Evolutionary conservation across 2,329 filamentous ascomycete species (phyloP), one percentile per base, ranked within the genome.

Genomic region (Aureobasidium sp.): DNA sequence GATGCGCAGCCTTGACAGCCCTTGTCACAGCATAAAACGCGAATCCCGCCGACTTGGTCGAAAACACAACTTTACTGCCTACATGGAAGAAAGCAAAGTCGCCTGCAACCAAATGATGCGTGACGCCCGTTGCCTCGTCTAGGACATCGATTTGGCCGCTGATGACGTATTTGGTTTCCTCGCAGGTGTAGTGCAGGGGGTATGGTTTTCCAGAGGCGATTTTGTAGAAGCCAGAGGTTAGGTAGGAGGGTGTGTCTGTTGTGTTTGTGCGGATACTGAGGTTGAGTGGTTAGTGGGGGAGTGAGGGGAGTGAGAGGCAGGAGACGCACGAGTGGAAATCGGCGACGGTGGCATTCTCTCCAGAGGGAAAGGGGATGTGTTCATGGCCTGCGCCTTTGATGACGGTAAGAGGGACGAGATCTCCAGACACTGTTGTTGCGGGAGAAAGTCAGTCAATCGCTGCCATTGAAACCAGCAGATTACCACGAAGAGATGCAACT

Each of bases 71-170:
- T 45, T 66, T 67, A 12, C 52, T 59, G 11, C 63, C 64, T 33
- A 67, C 60, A 29, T 65, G 64, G 53, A 67, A 67, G 66, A 67
- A 67, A 24, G 66, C 66, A 45, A 64, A 67, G 33, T 67, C 66
- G 31, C 64, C 66, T 5, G 63, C 47, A 2, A 67, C 66, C 15
- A 67, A 35, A 29, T 66, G 66, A 39, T 67, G 66, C 5, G 64
- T 66, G 17, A 66, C 47, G 12, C 66, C 66, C 11, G 66, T 67
- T 3, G 64, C 66, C 15, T 66, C 66, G 9, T 67, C 66, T 57
- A 66, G 53, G n/a, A 67, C 63, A 45, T 67, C 66, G 19, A 67
- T 67, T 37, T 67, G 66, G 3, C 66, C 66, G 19, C 33, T 62
- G 31, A 67, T 57, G 3, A 67, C 63, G 44, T 65, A 67, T 42